These are phyloP conservation scores for Curvularia sp. DNA, from an alignment of 2,329 filamentous ascomycete species.

Conservation along the genomic window DNA sequence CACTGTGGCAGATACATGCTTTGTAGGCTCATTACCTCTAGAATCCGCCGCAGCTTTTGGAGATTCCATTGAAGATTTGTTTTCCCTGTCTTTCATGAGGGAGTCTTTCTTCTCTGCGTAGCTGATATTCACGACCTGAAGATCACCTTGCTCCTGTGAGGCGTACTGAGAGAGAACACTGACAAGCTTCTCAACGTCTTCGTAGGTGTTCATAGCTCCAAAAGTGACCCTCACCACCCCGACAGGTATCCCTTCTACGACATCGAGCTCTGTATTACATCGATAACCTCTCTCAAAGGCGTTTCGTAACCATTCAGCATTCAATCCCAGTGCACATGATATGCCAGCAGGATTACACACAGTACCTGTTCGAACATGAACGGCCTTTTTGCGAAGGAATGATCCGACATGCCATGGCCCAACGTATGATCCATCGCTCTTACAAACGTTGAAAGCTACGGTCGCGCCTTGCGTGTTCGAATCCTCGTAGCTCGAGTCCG, in stretches of 20 bases:
- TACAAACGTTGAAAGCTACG: conserved; percentile 68
- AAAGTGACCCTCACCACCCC: conserved; percentile 68
- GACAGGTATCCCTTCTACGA: conserved; percentile 61
- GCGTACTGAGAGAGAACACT: background rate
- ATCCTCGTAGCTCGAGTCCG: conserved; percentile 58
- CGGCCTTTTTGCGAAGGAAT: conserved; percentile 60
- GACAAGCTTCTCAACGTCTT: conserved; percentile 56
- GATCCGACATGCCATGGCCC: conserved; percentile 67
- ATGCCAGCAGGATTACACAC: conserved; percentile 63
- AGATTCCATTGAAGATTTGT: background rate
- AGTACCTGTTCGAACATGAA: conserved; percentile 68
- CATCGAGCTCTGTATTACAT: conserved; percentile 61
- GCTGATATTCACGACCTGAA: background rate
- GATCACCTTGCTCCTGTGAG: background rate
- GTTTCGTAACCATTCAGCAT: conserved; percentile 61
- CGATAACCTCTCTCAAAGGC: conserved; percentile 65
- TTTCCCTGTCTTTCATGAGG: background rate
- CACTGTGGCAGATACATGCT: background rate
- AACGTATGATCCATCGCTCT: conserved; percentile 60
- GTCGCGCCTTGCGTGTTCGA: conserved; percentile 65
- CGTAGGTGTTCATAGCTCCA: conserved; percentile 66
- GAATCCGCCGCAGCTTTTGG: background rate
- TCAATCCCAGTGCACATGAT: conserved; percentile 57
- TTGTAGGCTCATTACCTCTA: background rate
- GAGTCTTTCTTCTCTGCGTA: conserved; percentile 1